These are phyloP conservation scores for Vitellaria paradoxa DNA, from an alignment of 179 eudicot species.

Conservation along the genomic window DNA sequence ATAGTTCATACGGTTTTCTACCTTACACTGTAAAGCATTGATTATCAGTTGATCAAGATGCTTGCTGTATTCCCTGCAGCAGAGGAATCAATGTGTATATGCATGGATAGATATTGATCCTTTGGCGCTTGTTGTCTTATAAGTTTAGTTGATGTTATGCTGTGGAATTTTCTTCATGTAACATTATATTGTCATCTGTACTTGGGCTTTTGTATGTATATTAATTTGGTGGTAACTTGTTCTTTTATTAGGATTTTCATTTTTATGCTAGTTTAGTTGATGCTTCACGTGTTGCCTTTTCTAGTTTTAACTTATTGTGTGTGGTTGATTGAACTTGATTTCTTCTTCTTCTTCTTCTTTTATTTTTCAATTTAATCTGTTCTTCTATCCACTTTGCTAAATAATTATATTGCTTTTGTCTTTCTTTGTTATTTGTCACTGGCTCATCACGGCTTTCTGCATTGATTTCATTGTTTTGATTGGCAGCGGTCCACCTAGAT, in stretches of 20 bases:
- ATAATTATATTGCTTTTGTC: background rate
- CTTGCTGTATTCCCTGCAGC: background rate
- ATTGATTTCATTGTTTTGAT: background rate
- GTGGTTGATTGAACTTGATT: background rate
- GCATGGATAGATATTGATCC: no score
- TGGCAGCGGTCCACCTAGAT: conserved; percentile 81
- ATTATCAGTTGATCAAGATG: background rate
- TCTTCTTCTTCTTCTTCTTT: no score
- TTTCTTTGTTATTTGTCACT: background rate
- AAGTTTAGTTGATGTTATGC: no score
- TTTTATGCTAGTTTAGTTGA: background rate
- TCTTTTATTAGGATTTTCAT: background rate
- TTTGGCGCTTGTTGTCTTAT: no score
- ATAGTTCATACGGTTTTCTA: background rate
- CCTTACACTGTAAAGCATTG: background rate
- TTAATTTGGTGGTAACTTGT: background rate
- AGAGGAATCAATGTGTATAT: no score
- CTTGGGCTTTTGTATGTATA: background rate
- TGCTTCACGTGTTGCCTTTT: background rate
- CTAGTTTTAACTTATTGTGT: background rate
- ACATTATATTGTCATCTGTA: background rate
- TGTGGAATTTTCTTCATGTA: background rate
- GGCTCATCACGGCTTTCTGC: no score
- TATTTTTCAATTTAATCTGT: no score
- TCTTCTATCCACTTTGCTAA: background rate